Conservation (phyloP, 164 flowering plant species). For the Berberis vulgaris region DNA sequence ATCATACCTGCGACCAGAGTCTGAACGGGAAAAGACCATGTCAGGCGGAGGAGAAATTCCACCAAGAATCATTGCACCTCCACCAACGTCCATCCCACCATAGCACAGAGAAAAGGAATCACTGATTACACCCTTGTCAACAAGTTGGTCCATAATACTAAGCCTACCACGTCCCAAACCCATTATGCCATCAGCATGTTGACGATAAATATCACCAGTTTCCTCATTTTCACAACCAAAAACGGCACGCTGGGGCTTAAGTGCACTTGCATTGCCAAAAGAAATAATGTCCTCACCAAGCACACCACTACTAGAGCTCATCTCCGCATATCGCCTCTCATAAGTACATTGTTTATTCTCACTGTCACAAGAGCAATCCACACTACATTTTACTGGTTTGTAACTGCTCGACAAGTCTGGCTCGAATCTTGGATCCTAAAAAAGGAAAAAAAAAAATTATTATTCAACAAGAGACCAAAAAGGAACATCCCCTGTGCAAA, state of each 20-base stretch:
- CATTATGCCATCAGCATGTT: conserved; percentile 97
- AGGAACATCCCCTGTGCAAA: neutral
- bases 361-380: conserved; percentile 75
- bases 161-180: conserved; percentile 93
- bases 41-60: conserved; percentile 60
- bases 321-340: conserved; percentile 91
- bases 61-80: conserved; percentile 98
- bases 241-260: conserved; percentile 78
- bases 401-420: conserved; percentile 84
- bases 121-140: conserved; percentile 70
- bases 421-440: conserved; percentile 83
- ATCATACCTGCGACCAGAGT: conserved; percentile 81
- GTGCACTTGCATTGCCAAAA: conserved; percentile 82
- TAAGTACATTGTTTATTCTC: conserved; percentile 57
- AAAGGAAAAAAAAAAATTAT: conserved; percentile 15
- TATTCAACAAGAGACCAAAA: conserved; percentile 3
- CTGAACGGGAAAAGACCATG: conserved; percentile 76
- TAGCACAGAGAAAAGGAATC: conserved; percentile 95
- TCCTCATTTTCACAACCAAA: conserved; percentile 95
- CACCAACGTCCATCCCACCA: conserved; percentile 97
- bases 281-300: conserved; percentile 82
- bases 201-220: conserved; percentile 92
- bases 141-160: conserved; percentile 93
- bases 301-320: conserved; percentile 97
- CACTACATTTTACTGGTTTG: conserved; percentile 70